phyloP scores from a whole-genome alignment of 371 early-diverging fungal genomes.

The Dinochytrium kinnereticum region DNA sequence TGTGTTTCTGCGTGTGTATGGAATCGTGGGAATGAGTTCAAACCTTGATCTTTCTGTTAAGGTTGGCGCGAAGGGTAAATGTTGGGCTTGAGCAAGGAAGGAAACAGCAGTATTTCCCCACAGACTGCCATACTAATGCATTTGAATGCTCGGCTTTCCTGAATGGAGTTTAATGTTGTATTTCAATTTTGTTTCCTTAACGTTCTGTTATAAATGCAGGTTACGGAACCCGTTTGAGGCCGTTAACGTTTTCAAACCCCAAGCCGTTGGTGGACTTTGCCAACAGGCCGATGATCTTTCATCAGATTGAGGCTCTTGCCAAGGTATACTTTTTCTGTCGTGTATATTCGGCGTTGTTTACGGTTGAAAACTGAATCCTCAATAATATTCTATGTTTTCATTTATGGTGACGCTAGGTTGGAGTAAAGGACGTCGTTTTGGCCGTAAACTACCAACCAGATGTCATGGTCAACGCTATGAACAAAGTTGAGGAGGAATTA shows the following conservation, averaged over 20 bases:
- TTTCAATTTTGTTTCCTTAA: no score
- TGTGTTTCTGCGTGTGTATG: no score
- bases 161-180: no score
- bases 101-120: no score
- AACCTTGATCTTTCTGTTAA: no score
- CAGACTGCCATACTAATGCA: no score
- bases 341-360: not conserved
- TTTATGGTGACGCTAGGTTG: conserved; percentile 66
- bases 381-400: not conserved
- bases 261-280: conserved; percentile 99
- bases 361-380: not conserved
- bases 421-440: conserved; percentile 96
- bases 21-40: no score
- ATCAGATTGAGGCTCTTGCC: conserved; percentile 97
- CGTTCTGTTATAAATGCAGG: conserved; percentile 69
- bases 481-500: conserved; percentile 86
- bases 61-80: no score
- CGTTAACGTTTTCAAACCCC: conserved; percentile 98
- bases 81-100: no score
- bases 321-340: conserved; percentile 72
- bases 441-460: conserved; percentile 99
- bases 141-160: no score
- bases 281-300: conserved; percentile 98
- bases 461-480: conserved; percentile 87
- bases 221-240: conserved; percentile 98